Evolutionary conservation across 495 filamentous ascomycete genomes (phyloP).

Genomic region (Penicillium alfredii): DNA sequence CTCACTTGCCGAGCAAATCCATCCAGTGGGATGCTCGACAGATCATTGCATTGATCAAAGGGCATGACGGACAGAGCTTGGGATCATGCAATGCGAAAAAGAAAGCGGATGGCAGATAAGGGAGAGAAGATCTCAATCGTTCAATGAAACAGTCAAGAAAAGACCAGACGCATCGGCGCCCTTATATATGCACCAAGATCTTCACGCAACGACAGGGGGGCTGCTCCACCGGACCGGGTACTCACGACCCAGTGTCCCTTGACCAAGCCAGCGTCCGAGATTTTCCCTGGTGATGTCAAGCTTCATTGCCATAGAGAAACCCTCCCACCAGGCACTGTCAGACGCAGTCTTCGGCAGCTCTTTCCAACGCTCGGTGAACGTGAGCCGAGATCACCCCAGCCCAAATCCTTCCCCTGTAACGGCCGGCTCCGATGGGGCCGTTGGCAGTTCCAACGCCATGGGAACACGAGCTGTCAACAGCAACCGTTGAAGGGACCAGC

Average conservation of each 20-base stretch:
- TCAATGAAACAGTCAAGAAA: no score
- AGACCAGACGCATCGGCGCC: no score
- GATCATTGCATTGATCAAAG: conserved; percentile 16
- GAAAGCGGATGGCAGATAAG: no score
- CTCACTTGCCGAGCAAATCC: no score
- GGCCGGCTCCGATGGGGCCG: conserved; percentile 30
- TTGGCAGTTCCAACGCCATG: conserved; percentile 4
- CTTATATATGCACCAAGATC: conserved; percentile 14
- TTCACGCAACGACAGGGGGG: conserved; percentile 7
- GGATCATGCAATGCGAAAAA: conserved; percentile 10
- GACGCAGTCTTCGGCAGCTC: conserved; percentile 1
- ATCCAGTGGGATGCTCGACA: conserved; percentile 15
- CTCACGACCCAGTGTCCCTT: conserved; percentile 11
- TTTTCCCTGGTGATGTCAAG: conserved; percentile 22
- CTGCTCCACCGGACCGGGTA: conserved; percentile 6
- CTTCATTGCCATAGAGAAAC: not conserved
- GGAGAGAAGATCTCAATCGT: no score
- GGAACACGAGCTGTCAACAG: no score
- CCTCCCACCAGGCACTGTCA: not conserved
- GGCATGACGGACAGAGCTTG: conserved; percentile 16
- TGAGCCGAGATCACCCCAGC: conserved; percentile 32
- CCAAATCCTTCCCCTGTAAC: conserved; percentile 14
- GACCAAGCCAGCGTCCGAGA: no score
- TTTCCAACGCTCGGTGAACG: conserved; percentile 14
- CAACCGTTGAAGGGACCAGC: conserved; percentile 16